Conservation (phyloP, 805 yeast genomes). For the Lipomyces orientalis region DNA sequence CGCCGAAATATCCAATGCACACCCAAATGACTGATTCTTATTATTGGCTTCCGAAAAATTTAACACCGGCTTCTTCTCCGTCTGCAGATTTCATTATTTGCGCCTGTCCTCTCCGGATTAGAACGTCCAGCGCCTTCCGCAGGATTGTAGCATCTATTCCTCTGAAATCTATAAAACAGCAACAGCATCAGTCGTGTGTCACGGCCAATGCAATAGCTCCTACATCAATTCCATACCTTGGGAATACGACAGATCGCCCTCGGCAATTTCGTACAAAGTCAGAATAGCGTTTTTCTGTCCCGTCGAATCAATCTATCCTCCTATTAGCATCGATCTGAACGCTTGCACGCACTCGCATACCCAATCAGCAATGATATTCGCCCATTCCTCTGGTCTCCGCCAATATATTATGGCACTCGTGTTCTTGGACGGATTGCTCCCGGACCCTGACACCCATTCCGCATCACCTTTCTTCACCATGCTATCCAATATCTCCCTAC, state of each 20-base stretch:
- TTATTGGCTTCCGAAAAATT: slow-evolving; percentile 46
- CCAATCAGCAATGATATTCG: slow-evolving; percentile 66
- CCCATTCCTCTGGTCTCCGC: slow-evolving; percentile 74
- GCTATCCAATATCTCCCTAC: slow-evolving; percentile 59
- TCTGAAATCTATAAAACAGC: slow-evolving; percentile 53
- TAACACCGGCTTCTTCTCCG: slow-evolving; percentile 76
- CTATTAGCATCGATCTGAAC: slow-evolving; percentile 46
- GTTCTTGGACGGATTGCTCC: slow-evolving; percentile 16
- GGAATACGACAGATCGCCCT: slow-evolving; percentile 62
- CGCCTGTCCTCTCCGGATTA: slow-evolving; percentile 74
- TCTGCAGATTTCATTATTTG: slow-evolving; percentile 71
- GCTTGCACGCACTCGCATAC: slow-evolving; percentile 33
- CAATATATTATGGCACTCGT: slow-evolving; percentile 59
- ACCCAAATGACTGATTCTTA: background rate
- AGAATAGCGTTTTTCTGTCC: slow-evolving; percentile 80
- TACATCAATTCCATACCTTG: slow-evolving; percentile 44
- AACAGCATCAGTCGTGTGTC: background rate
- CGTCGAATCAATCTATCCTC: slow-evolving; percentile 58
- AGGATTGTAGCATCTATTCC: slow-evolving; percentile 66
- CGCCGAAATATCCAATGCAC: background rate
- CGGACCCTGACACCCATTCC: slow-evolving; percentile 55
- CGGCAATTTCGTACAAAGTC: slow-evolving; percentile 79
- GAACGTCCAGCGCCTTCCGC: slow-evolving; percentile 57
- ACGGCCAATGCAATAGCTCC: background rate
- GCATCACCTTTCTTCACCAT: slow-evolving; percentile 65